A percentile compares a stretch with the other conserved stretches of the same genome.
Conservation (phyloP, 768 basidiomycete species). For the Myochromella boudieri region DNA sequence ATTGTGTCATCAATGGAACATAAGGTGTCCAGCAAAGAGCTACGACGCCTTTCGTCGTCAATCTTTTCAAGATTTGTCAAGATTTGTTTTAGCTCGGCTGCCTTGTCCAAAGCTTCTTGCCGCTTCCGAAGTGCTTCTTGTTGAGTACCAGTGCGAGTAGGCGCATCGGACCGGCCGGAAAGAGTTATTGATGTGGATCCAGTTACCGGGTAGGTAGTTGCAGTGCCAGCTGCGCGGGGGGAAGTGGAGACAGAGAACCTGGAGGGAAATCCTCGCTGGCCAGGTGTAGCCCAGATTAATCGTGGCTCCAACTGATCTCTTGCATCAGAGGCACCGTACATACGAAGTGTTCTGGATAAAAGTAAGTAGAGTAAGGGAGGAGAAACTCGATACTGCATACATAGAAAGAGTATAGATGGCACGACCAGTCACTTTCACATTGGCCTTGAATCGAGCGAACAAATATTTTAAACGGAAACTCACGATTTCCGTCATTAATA, state of each 20-base stretch:
- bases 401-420: constrained; percentile 56
- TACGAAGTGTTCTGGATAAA: constrained; percentile 55
- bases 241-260: constrained; percentile 16
- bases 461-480: constrained; percentile 9
- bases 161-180: constrained; percentile 14
- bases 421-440: constrained; percentile 38
- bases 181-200: constrained; percentile 18
- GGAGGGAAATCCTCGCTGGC: constrained; percentile 54
- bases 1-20: constrained; percentile 71
- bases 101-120: constrained; percentile 56
- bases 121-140: constrained; percentile 43
- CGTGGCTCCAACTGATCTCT: constrained; percentile 60
- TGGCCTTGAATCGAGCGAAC: constrained; percentile 9
- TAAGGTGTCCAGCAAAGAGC: constrained; percentile 67
- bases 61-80: constrained; percentile 71
- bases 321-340: constrained; percentile 68
- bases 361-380: neutral
- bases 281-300: constrained; percentile 75
- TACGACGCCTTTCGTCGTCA: constrained; percentile 71
- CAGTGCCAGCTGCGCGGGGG: constrained; percentile 5
- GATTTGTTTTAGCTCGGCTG: constrained; percentile 66
- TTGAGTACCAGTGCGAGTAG: constrained; percentile 33
- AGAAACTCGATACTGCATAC: constrained; percentile 35
- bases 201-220: constrained; percentile 1
- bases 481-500: constrained; percentile 69